These are phyloP conservation scores for Neostapfia colusana DNA, from an alignment of 176 grass and related monocot species.

Conservation along the genomic window DNA sequence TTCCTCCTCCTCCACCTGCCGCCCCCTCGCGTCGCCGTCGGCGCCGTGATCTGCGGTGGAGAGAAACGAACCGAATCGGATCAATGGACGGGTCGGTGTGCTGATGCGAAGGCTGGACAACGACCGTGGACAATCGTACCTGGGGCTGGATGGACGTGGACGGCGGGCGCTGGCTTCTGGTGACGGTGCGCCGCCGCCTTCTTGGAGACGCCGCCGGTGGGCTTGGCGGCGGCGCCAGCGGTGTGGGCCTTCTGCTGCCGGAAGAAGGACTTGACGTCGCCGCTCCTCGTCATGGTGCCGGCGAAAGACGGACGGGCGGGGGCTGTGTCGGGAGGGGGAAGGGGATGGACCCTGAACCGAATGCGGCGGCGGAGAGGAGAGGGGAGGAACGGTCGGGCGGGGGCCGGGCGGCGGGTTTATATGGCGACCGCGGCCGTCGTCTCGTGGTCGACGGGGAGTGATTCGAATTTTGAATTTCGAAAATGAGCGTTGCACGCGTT, in stretches of 20 bases:
- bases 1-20: constrained; percentile 6
- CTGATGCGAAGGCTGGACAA: neutral
- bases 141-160: neutral
- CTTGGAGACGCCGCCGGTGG: constrained; percentile 47
- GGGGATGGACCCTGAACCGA: neutral
- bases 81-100: neutral
- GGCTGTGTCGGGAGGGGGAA: neutral
- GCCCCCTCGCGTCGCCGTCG: neutral
- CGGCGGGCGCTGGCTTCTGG: constrained; percentile 1
- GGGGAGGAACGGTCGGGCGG: neutral
- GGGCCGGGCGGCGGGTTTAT: neutral
- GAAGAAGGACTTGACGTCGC: constrained; percentile 61
- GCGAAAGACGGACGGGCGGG: neutral
- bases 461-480: constrained; percentile 55
- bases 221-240: constrained; percentile 19
- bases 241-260: constrained; percentile 58
- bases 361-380: neutral
- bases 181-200: constrained; percentile 25
- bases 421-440: constrained; percentile 11
- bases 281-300: constrained; percentile 40
- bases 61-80: neutral
- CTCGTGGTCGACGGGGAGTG: neutral
- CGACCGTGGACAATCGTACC: neutral
- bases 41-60: neutral
- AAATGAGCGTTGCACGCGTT: neutral